phyloP scores from a whole-genome alignment of 805 yeast species.

The Peterozyma xylosa region DNA sequence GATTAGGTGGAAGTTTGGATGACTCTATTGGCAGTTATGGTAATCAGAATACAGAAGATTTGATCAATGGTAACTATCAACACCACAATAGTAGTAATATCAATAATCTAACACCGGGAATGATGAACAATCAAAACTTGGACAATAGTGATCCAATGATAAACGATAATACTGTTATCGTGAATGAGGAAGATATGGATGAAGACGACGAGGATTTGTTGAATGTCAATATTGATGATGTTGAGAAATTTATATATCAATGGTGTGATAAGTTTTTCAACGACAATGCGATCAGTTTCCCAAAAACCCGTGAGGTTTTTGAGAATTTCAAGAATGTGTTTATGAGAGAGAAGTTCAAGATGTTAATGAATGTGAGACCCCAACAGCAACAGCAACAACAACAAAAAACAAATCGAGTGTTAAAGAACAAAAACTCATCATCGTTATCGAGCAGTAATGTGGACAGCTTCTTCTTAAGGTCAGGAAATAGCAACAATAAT shows the following conservation, averaged over 20 bases:
- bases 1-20: neutral
- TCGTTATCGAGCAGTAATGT: too few species aligned
- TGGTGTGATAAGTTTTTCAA: slow-evolving; percentile 23
- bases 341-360: slow-evolving; percentile 22
- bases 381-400: neutral
- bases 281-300: slow-evolving; percentile 16
- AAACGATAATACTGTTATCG: neutral
- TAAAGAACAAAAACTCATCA: too few species aligned
- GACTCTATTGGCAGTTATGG: neutral
- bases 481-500: too few species aligned
- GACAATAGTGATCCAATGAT: neutral
- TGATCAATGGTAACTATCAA: neutral
- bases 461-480: too few species aligned
- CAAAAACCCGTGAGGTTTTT: slow-evolving; percentile 20
- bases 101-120: too few species aligned
- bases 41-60: neutral
- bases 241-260: slow-evolving; percentile 24
- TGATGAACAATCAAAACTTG: too few species aligned
- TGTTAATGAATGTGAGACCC: slow-evolving; percentile 5
- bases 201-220: slow-evolving; percentile 5
- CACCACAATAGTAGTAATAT: too few species aligned
- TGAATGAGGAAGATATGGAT: neutral
- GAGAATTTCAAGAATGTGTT: slow-evolving; percentile 21
- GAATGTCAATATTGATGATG: slow-evolving; percentile 14
- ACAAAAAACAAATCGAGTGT: too few species aligned